phyloP scores from a whole-genome alignment of 768 basidiomycete genomes.

The Fibroporia radiculosa region DNA sequence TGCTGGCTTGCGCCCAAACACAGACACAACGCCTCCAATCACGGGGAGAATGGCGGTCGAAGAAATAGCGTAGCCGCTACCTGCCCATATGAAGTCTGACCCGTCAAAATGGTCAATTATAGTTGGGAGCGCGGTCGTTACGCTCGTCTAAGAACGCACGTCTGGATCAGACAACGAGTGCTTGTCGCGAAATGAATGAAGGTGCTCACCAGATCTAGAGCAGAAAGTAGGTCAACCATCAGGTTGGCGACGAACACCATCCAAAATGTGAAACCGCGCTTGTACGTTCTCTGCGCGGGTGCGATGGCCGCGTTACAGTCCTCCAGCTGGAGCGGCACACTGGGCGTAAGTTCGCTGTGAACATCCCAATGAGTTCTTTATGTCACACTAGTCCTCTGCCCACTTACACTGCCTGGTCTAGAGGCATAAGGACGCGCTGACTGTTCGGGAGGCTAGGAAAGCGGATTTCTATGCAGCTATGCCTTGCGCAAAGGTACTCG shows the following conservation, averaged over 20 bases:
- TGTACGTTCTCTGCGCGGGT: no score
- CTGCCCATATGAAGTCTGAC: slow-evolving; percentile 18
- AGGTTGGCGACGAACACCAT: slow-evolving; percentile 8
- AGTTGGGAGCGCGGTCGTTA: slow-evolving; percentile 17
- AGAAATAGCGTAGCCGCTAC: slow-evolving; percentile 26
- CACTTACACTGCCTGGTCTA: no score
- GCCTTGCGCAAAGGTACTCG: no score
- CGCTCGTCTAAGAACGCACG: slow-evolving; percentile 8
- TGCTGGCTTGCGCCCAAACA: slow-evolving; percentile 28
- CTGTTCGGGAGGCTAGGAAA: no score
- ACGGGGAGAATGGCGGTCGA: slow-evolving; percentile 28
- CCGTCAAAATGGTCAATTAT: slow-evolving; percentile 15
- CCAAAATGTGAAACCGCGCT: slow-evolving; percentile 9
- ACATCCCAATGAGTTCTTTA: no score
- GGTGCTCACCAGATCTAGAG: slow-evolving; percentile 8
- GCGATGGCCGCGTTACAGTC: no score
- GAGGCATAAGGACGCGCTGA: no score
- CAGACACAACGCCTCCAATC: slow-evolving; percentile 23
- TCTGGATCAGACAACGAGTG: slow-evolving; percentile 2
- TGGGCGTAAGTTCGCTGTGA: no score
- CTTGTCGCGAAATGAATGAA: slow-evolving; percentile 5
- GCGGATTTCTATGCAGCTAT: no score
- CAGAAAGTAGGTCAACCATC: slow-evolving; percentile 8
- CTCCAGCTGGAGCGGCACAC: no score
- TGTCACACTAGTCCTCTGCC: no score